These are phyloP conservation scores for Plasmodium coatneyi DNA, from an alignment of 169 alveolate genomes.

Conservation along the genomic window DNA sequence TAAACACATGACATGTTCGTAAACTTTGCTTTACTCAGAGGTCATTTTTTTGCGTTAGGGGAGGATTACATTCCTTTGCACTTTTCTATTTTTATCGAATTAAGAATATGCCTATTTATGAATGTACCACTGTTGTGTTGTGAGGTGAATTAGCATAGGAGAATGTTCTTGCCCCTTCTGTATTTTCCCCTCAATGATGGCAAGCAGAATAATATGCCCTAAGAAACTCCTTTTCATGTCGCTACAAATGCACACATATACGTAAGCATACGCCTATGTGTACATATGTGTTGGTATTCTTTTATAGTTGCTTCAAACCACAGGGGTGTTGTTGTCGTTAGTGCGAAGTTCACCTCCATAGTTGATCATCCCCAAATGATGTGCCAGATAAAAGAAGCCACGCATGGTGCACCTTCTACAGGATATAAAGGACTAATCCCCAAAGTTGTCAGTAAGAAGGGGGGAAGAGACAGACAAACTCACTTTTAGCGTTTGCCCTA, in stretches of 20 bases:
- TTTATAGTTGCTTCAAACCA: not conserved
- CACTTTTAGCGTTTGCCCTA: not conserved
- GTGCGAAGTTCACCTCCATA: not conserved
- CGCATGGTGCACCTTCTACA: not conserved
- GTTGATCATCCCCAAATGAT: not conserved
- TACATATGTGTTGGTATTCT: not conserved
- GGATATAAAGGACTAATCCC: not conserved
- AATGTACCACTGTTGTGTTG: not conserved
- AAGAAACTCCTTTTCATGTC: not conserved
- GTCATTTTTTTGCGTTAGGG: not conserved
- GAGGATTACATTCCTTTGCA: not conserved
- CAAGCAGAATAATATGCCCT: not conserved
- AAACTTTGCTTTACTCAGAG: not conserved
- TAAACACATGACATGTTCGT: not conserved
- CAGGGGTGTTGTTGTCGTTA: not conserved
- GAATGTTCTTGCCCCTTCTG: not conserved
- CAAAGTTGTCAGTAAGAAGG: not conserved
- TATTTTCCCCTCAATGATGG: not conserved
- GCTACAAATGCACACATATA: not conserved
- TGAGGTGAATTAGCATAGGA: not conserved
- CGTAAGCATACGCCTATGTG: not conserved
- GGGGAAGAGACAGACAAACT: not conserved
- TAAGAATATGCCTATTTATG: not conserved
- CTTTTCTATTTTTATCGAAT: not conserved
- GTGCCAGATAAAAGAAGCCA: not conserved